These are phyloP conservation scores for Wickerhamomyces tratensis DNA, from an alignment of 805 yeast species.

Conservation along the genomic window DNA sequence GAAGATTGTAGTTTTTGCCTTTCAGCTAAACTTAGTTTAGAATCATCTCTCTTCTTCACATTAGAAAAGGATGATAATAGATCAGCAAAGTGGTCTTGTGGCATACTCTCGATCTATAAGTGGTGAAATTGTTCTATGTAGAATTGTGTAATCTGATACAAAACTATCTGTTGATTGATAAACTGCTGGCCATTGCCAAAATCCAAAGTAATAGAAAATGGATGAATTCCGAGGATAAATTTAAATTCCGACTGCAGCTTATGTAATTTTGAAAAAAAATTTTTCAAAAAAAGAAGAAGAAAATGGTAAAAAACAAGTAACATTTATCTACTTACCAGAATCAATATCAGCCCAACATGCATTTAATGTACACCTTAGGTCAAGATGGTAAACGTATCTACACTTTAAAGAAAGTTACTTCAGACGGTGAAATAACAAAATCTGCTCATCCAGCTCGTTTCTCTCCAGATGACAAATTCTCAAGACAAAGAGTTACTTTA, in stretches of 20 bases:
- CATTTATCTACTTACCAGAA: no score
- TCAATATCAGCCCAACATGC: constrained; percentile 45
- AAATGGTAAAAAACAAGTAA: not conserved
- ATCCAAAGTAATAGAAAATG: no score
- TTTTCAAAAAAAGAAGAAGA: not conserved
- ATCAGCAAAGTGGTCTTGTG: constrained; percentile 18
- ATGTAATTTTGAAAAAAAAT: not conserved
- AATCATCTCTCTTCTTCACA: constrained; percentile 13
- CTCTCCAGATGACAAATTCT: constrained; percentile 98
- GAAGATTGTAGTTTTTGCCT: constrained; percentile 18
- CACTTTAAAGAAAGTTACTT: constrained; percentile 79
- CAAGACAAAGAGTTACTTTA: constrained; percentile 96
- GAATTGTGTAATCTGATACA: no score
- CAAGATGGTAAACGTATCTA: constrained; percentile 93
- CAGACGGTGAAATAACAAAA: constrained; percentile 88
- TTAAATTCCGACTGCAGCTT: no score
- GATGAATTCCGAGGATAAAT: no score
- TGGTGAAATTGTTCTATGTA: no score
- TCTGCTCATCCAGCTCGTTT: constrained; percentile 99
- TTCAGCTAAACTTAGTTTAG: constrained; percentile 24
- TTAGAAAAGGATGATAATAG: constrained; percentile 10
- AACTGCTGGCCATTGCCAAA: no score
- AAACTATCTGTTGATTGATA: no score
- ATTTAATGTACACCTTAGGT: constrained; percentile 96
- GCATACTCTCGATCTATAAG: not conserved